phyloP scores from a whole-genome alignment of 768 basidiomycete species.

The Phylloporus sp. region DNA sequence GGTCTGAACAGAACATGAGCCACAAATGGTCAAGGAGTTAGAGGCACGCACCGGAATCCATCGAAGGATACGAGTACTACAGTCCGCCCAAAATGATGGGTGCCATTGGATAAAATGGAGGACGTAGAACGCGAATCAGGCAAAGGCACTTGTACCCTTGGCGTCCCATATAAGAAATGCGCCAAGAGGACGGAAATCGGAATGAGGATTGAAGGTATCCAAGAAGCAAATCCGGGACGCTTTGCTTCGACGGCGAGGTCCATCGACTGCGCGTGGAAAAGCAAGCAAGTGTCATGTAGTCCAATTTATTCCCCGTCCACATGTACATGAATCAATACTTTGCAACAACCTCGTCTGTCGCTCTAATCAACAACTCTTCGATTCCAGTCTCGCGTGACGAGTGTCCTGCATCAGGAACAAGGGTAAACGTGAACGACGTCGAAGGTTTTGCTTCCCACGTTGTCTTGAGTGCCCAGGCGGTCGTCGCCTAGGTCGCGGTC shows the following conservation, averaged over 20 bases:
- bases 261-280: constrained; percentile 1
- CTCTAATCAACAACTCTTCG: constrained; percentile 66
- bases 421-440: constrained; percentile 38
- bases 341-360: constrained; percentile 26
- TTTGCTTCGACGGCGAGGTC: not conserved
- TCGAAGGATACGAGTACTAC: constrained; percentile 85
- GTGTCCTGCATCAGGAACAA: constrained; percentile 86
- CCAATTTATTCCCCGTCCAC: too few relatives aligned
- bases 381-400: constrained; percentile 73
- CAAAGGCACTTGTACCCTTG: not conserved
- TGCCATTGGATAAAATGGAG: constrained; percentile 59
- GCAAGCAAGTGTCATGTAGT: not conserved
- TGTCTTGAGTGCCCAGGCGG: constrained; percentile 78
- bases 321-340: constrained; percentile 19
- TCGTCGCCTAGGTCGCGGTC: constrained; percentile 53
- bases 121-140: not conserved
- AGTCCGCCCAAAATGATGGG: constrained; percentile 70
- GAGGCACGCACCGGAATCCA: constrained; percentile 41
- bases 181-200: constrained; percentile 9
- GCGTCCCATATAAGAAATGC: not conserved
- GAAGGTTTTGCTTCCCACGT: constrained; percentile 70
- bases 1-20: constrained; percentile 37
- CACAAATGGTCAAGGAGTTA: not conserved
- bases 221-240: not conserved
- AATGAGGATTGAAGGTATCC: constrained; percentile 4